phyloP scores from a whole-genome alignment of 2,329 filamentous ascomycete species.

The Leptographium flavum region DNA sequence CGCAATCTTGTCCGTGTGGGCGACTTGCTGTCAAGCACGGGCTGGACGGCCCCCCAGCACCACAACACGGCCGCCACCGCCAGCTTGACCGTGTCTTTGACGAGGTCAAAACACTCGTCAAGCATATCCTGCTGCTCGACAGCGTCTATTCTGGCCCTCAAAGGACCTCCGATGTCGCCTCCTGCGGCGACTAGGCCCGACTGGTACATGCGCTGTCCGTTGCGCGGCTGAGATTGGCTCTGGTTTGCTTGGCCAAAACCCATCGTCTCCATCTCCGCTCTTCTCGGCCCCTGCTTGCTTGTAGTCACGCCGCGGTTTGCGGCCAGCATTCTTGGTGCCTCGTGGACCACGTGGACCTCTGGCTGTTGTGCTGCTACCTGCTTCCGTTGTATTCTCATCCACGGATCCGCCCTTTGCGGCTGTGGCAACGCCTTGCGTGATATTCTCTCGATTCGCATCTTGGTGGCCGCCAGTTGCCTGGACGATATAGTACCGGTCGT shows the following conservation, averaged over 20 bases:
- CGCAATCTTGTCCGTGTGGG: slow-evolving; percentile 18
- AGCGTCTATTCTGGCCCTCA: background rate
- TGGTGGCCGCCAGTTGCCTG: slow-evolving; percentile 8
- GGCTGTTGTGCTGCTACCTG: background rate
- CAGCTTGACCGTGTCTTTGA: slow-evolving; percentile 6
- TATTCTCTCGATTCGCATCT: slow-evolving; percentile 5
- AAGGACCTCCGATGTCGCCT: slow-evolving; percentile 12
- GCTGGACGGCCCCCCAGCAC: slow-evolving; percentile 23
- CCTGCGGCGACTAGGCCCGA: background rate
- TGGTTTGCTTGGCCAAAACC: background rate
- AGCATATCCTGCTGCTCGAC: background rate
- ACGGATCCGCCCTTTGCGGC: background rate
- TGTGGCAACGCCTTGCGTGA: slow-evolving; percentile 1
- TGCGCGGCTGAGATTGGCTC: background rate
- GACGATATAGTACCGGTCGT: slow-evolving; percentile 11
- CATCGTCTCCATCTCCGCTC: background rate
- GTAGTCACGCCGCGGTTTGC: background rate
- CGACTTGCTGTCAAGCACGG: slow-evolving; percentile 24
- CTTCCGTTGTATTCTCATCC: background rate
- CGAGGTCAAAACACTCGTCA: background rate
- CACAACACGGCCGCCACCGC: slow-evolving; percentile 7
- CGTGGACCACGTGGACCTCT: slow-evolving; percentile 14
- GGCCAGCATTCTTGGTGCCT: slow-evolving; percentile 5
- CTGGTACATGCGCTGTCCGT: background rate
- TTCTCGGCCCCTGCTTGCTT: too few relatives aligned